Conservation (phyloP, 345 rosid genomes). For the Aquilaria yunnanensis region DNA sequence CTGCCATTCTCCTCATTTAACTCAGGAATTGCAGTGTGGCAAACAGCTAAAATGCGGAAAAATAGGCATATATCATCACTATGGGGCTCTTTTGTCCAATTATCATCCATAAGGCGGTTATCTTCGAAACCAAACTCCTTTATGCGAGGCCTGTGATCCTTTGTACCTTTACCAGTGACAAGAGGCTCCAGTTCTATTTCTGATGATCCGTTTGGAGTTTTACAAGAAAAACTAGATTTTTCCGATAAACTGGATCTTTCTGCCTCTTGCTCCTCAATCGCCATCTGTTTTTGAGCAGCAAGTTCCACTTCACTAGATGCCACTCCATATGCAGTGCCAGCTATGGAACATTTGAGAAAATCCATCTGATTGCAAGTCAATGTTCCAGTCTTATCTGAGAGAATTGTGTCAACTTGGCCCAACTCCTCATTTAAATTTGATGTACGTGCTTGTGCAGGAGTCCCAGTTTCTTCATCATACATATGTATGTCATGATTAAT, state of each 20-base stretch:
- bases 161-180: conserved; percentile 35
- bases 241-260: conserved; percentile 27
- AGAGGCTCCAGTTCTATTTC: conserved; percentile 81
- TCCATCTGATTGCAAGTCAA: conserved; percentile 99
- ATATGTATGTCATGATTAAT: conserved; percentile 80
- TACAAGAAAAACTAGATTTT: conserved; percentile 34
- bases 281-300: conserved; percentile 90
- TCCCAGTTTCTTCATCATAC: conserved; percentile 90
- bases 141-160: conserved; percentile 36
- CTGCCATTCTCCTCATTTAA: conserved; percentile 65
- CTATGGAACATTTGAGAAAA: conserved; percentile 90
- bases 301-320: conserved; percentile 78
- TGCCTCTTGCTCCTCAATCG: conserved; percentile 55
- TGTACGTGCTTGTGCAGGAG: conserved; percentile 81
- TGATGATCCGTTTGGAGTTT: conserved; percentile 24
- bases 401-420: conserved; percentile 96
- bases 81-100: conserved; percentile 73
- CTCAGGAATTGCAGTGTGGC: conserved; percentile 99
- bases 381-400: conserved; percentile 98
- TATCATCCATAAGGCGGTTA: conserved; percentile 67
- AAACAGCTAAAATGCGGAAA: conserved; percentile 75
- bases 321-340: conserved; percentile 75
- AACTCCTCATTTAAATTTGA: conserved; percentile 97
- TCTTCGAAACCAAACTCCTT: conserved; percentile 94
- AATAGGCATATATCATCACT: conserved; percentile 52